These are phyloP conservation scores for Solanum clarkiae DNA, from an alignment of 257 asterid species.

Conservation along the genomic window DNA sequence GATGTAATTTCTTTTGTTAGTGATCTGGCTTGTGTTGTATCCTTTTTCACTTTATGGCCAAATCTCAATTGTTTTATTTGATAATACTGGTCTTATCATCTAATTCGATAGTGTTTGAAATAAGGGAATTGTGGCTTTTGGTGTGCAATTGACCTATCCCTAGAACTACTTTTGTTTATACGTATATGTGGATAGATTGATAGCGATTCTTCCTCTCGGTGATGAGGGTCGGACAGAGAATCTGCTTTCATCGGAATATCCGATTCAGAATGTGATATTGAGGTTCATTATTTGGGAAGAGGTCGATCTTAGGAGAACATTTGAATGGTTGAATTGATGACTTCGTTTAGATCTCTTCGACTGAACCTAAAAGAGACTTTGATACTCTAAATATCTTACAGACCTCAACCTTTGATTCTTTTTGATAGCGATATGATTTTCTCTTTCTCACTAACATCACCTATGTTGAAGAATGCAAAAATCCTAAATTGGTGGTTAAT, in stretches of 20 bases:
- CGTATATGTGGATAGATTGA: not conserved
- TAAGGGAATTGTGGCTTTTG: conserved; percentile 62
- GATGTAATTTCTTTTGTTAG: not conserved
- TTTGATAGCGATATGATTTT: conserved; percentile 40
- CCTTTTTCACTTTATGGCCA: not conserved
- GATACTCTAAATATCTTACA: conserved; percentile 51
- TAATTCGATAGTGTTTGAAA: conserved; percentile 49
- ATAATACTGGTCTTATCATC: not conserved
- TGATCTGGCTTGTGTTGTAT: not conserved
- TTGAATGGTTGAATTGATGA: not conserved
- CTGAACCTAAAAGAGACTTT: conserved; percentile 8
- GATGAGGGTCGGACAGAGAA: not conserved
- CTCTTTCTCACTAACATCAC: not conserved
- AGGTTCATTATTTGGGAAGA: not conserved
- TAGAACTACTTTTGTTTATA: not conserved
- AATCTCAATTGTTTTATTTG: not conserved
- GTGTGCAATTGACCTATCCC: not conserved
- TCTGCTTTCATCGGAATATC: not conserved
- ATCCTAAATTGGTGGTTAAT: too few relatives aligned
- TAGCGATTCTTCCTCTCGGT: not conserved
- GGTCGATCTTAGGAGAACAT: not conserved
- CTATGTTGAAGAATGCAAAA: not conserved
- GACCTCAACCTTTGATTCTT: conserved; percentile 83
- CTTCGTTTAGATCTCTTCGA: not conserved
- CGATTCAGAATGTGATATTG: not conserved